phyloP scores from a whole-genome alignment of 2,329 filamentous ascomycete species.

The Xylaria sp. region DNA sequence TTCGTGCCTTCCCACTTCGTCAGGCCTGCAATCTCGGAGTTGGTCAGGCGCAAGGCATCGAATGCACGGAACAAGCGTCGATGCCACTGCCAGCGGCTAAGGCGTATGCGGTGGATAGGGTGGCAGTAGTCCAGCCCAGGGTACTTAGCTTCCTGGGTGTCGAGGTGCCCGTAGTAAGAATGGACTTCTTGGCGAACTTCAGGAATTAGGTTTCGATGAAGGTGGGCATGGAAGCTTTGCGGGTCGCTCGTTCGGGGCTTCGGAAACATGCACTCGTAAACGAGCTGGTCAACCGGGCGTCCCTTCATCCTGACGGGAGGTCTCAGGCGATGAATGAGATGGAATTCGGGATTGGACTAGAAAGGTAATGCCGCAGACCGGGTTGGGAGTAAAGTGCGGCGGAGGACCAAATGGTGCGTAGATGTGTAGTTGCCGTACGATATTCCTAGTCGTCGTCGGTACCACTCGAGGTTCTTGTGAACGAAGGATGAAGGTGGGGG shows the following conservation, averaged over 20 bases:
- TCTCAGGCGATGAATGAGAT: background rate
- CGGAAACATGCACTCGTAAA: slow-evolving; percentile 75
- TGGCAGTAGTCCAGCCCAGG: slow-evolving; percentile 79
- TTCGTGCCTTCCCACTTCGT: slow-evolving; percentile 84
- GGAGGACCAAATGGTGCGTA: slow-evolving; percentile 8
- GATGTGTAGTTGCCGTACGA: background rate
- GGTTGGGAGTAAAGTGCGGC: slow-evolving; percentile 7
- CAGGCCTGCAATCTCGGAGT: slow-evolving; percentile 68
- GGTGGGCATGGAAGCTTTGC: slow-evolving; percentile 69
- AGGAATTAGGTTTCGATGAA: slow-evolving; percentile 71
- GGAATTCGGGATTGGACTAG: slow-evolving; percentile 6
- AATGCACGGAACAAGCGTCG: slow-evolving; percentile 76
- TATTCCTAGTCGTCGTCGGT: slow-evolving; percentile 1
- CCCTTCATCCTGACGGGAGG: slow-evolving; percentile 64
- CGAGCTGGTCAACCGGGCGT: slow-evolving; percentile 69
- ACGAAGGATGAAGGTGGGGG: too few relatives aligned
- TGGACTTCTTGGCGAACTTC: slow-evolving; percentile 80
- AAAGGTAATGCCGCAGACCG: background rate
- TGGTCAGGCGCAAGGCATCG: slow-evolving; percentile 68
- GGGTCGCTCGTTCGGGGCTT: slow-evolving; percentile 69
- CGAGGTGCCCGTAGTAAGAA: slow-evolving; percentile 77
- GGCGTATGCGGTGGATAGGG: slow-evolving; percentile 73
- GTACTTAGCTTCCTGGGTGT: slow-evolving; percentile 79
- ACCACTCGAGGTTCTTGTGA: slow-evolving; percentile 4
- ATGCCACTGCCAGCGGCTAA: slow-evolving; percentile 77